phyloP scores from a whole-genome alignment of 2,329 filamentous ascomycete species.

The Ophiostoma sp. region DNA sequence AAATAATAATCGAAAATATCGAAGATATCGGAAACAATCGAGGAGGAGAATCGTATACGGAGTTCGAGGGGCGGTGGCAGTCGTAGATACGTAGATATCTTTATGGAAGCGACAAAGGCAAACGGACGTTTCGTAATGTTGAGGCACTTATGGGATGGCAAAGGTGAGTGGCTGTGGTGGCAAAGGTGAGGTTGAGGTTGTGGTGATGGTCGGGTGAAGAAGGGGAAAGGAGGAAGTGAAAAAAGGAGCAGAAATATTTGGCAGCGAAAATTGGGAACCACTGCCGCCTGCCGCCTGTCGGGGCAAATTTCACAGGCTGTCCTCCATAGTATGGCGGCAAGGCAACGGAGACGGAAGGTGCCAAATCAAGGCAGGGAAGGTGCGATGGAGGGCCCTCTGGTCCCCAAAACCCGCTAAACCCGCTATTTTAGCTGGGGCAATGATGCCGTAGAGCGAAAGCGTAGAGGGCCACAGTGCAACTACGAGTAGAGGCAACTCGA shows the following conservation, averaged over 20 bases:
- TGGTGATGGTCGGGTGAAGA: constrained; percentile 11
- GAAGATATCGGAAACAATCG: background rate
- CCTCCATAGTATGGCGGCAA: background rate
- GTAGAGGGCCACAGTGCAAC: background rate
- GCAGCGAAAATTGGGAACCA: constrained; percentile 20
- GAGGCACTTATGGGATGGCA: background rate
- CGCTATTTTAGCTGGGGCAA: constrained; percentile 5
- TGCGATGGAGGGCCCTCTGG: background rate
- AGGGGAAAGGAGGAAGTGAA: constrained; percentile 11
- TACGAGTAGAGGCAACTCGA: too few relatives aligned
- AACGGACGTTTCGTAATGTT: background rate
- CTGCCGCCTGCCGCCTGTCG: constrained; percentile 20
- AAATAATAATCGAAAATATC: background rate
- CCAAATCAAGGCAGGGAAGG: constrained; percentile 14
- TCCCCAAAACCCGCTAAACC: background rate
- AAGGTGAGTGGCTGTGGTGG: background rate
- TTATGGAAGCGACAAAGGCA: background rate
- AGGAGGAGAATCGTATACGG: background rate
- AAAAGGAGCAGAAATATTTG: constrained; percentile 20
- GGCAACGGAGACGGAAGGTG: constrained; percentile 1
- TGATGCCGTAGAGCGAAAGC: background rate
- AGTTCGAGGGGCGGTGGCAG: background rate
- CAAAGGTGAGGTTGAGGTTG: constrained; percentile 10
- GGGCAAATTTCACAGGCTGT: constrained; percentile 22
- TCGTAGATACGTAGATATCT: background rate